Evolutionary conservation across 192 early-diverging fungal genomes (phyloP).

Genomic region (Podila verticillata): DNA sequence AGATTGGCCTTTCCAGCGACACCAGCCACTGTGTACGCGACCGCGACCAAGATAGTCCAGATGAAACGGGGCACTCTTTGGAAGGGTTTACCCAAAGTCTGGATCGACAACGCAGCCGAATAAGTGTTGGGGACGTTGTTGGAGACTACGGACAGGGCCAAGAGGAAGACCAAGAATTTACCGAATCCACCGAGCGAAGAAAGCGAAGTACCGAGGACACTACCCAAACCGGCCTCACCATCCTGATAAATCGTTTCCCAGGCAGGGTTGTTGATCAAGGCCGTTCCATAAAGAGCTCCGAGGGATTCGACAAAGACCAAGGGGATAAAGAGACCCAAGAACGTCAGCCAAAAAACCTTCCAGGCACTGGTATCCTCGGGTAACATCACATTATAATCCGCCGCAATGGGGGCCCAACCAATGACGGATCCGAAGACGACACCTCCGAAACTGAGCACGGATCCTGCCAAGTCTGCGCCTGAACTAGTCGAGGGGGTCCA

Average conservation of each 20-base stretch:
- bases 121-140: constrained; percentile 47
- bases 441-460: constrained; percentile 22
- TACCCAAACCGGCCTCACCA: constrained; percentile 1
- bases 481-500: not conserved
- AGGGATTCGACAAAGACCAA: constrained; percentile 18
- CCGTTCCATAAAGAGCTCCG: constrained; percentile 16
- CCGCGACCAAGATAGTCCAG: constrained; percentile 27
- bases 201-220: constrained; percentile 14
- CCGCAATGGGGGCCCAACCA: constrained; percentile 36
- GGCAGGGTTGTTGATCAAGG: constrained; percentile 16
- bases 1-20: constrained; percentile 20
- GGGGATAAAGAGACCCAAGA: constrained; percentile 23
- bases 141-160: constrained; percentile 30
- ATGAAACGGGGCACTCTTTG: constrained; percentile 37
- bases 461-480: constrained; percentile 6
- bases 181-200: constrained; percentile 10
- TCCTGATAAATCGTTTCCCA: not conserved
- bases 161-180: constrained; percentile 25
- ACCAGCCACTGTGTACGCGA: constrained; percentile 36
- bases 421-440: constrained; percentile 27
- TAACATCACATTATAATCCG: constrained; percentile 27
- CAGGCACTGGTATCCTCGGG: constrained; percentile 9
- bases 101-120: constrained; percentile 32
- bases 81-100: constrained; percentile 24
- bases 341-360: constrained; percentile 25